A percentile compares a stretch with the other conserved stretches of the same genome.
These are phyloP conservation scores for Amauroascus verrucosus DNA, from an alignment of 2,329 filamentous ascomycete species.

Conservation along the genomic window DNA sequence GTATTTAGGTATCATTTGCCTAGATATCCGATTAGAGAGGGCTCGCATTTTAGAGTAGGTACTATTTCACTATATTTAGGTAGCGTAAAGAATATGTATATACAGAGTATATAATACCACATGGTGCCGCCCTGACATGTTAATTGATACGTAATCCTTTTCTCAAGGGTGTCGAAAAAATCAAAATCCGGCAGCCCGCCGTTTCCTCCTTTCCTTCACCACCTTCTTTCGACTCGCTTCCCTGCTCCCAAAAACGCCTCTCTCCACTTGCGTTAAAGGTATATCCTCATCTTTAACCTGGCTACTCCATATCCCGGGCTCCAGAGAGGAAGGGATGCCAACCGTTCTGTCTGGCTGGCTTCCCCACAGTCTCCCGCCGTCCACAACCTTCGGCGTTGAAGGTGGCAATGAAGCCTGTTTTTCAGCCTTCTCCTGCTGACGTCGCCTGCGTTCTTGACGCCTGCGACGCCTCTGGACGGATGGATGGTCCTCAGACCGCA, in stretches of 20 bases:
- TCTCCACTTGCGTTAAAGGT: constrained; percentile 35
- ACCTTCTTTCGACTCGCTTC: constrained; percentile 23
- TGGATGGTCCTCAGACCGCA: constrained; percentile 2
- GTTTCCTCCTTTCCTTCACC: constrained; percentile 30
- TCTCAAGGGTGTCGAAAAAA: no score
- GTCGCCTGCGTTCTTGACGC: constrained; percentile 9
- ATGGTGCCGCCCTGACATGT: no score
- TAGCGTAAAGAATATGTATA: not conserved
- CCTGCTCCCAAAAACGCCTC: constrained; percentile 31
- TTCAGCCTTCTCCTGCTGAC: constrained; percentile 2
- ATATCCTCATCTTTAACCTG: constrained; percentile 26
- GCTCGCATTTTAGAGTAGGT: no score
- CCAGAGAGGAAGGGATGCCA: not conserved
- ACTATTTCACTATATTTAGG: not conserved
- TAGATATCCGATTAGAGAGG: not conserved
- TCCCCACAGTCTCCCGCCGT: constrained; percentile 10
- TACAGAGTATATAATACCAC: no score
- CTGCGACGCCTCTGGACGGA: constrained; percentile 6
- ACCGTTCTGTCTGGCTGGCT: constrained; percentile 12
- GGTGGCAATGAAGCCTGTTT: not conserved
- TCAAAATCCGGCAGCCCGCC: constrained; percentile 34
- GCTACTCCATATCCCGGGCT: constrained; percentile 24
- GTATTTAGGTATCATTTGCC: not conserved
- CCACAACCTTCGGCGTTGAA: not conserved
- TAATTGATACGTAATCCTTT: no score